These are phyloP conservation scores for Theobroma cacao DNA, from an alignment of 345 rosid species.

Conservation along the genomic window DNA sequence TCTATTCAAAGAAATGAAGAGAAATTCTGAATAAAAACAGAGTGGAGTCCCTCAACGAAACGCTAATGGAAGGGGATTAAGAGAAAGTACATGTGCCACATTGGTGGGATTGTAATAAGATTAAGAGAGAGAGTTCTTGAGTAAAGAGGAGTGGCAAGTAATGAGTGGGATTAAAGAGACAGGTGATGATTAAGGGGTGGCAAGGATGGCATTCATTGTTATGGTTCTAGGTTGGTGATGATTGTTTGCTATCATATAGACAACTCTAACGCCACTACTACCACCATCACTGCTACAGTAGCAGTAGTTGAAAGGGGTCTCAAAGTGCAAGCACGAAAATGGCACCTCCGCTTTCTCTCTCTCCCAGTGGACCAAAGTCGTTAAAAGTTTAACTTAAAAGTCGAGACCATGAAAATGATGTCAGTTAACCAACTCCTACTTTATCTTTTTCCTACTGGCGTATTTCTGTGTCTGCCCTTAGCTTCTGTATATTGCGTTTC, in stretches of 20 bases:
- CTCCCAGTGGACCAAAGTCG: slow-evolving; percentile 11
- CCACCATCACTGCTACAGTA: background rate
- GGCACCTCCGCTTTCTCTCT: background rate
- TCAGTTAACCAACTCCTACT: slow-evolving; percentile 5
- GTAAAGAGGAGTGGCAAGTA: background rate
- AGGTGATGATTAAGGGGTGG: slow-evolving; percentile 22
- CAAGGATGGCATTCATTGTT: slow-evolving; percentile 22
- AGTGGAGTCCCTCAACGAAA: background rate
- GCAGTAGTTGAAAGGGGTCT: slow-evolving; percentile 1
- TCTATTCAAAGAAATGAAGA: background rate
- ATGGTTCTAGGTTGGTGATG: slow-evolving; percentile 10
- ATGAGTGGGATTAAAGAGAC: too few relatives aligned
- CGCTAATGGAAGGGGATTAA: background rate
- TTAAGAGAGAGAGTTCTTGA: background rate
- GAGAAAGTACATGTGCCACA: background rate
- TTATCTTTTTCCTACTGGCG: background rate
- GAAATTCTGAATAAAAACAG: background rate
- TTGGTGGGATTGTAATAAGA: slow-evolving; percentile 14
- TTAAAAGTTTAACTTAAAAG: background rate
- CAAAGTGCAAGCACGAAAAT: background rate
- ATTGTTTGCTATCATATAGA: background rate
- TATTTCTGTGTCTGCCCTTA: background rate
- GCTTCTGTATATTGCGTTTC: background rate
- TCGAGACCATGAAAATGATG: background rate
- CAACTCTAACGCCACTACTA: background rate